phyloP scores from a whole-genome alignment of 2,329 filamentous ascomycete species.

The Lecanicillium sp. region DNA sequence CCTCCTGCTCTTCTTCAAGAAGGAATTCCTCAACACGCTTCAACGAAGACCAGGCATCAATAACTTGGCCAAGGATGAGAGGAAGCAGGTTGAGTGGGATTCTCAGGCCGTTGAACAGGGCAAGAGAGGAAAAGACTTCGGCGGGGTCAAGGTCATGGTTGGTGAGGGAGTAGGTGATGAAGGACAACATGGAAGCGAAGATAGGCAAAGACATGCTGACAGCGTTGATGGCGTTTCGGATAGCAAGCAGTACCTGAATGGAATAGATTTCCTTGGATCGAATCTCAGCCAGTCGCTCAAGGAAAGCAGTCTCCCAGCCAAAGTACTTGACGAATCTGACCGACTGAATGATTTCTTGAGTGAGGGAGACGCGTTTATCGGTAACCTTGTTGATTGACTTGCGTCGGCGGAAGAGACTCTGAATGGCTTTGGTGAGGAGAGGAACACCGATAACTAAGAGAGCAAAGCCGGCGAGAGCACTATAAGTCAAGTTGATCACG shows the following conservation, averaged over 20 bases:
- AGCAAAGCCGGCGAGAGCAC: slow-evolving; percentile 79
- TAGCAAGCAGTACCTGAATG: slow-evolving; percentile 76
- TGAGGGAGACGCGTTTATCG: slow-evolving; percentile 82
- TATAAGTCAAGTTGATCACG: slow-evolving; percentile 81
- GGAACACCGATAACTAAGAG: slow-evolving; percentile 74
- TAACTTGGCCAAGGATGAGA: slow-evolving; percentile 77
- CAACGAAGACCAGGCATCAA: slow-evolving; percentile 81
- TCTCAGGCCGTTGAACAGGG: slow-evolving; percentile 84
- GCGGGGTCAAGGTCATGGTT: slow-evolving; percentile 64
- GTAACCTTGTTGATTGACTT: slow-evolving; percentile 85
- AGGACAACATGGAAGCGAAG: slow-evolving; percentile 90
- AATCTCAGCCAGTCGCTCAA: slow-evolving; percentile 66
- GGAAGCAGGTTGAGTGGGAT: slow-evolving; percentile 86
- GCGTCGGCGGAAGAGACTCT: slow-evolving; percentile 65
- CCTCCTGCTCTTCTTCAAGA: slow-evolving; percentile 73
- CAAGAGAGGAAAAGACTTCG: slow-evolving; percentile 83
- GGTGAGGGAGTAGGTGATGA: slow-evolving; percentile 69
- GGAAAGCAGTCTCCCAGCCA: slow-evolving; percentile 85
- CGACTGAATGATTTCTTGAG: slow-evolving; percentile 83
- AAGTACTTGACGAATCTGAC: slow-evolving; percentile 96
- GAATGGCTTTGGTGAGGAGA: slow-evolving; percentile 67
- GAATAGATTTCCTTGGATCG: slow-evolving; percentile 68
- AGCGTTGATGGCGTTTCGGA: slow-evolving; percentile 78
- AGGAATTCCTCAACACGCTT: slow-evolving; percentile 84
- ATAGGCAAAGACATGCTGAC: slow-evolving; percentile 81